Conservation (phyloP, 164 flowering plant species). For the Macadamia tetraphylla region DNA sequence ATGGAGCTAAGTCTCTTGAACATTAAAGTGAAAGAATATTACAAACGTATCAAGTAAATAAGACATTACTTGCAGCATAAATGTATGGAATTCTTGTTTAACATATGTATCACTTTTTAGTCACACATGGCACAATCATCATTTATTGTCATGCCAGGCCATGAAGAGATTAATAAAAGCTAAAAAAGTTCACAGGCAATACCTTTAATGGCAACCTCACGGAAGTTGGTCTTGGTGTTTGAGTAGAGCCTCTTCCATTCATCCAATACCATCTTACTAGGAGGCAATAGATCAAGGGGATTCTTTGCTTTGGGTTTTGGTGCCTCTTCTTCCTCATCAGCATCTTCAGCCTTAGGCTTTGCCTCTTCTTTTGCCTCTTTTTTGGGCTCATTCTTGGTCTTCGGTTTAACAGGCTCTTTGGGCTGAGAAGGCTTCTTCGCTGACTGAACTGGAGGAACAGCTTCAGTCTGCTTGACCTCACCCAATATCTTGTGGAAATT, state of each 20-base stretch:
- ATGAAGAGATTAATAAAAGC: too few relatives aligned
- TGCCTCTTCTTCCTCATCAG: constrained; percentile 71
- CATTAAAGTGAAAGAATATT: too few relatives aligned
- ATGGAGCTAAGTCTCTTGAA: too few relatives aligned
- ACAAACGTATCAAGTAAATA: too few relatives aligned
- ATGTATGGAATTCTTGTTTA: too few relatives aligned
- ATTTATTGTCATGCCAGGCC: too few relatives aligned
- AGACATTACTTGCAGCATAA: too few relatives aligned
- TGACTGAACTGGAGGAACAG: constrained; percentile 49
- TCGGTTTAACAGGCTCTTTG: constrained; percentile 56
- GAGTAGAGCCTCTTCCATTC: constrained; percentile 93
- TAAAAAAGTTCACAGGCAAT: constrained; percentile 2
- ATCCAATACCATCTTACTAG: constrained; percentile 53
- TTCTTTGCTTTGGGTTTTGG: constrained; percentile 95
- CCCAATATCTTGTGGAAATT: constrained; percentile 64
- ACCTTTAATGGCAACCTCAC: constrained; percentile 98
- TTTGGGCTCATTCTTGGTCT: constrained; percentile 38
- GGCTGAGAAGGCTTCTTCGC: constrained; percentile 49
- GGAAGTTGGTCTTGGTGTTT: constrained; percentile 66
- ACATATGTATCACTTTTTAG: too few relatives aligned
- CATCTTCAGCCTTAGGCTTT: constrained; percentile 28
- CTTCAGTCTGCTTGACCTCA: constrained; percentile 70
- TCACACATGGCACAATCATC: too few relatives aligned
- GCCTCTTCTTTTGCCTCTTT: constrained; percentile 33
- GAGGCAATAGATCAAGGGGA: constrained; percentile 77